A percentile compares a stretch with the other conserved stretches of the same genome.
These are phyloP conservation scores for Candida parachauliodes DNA, from an alignment of 805 yeast species.

Conservation along the genomic window DNA sequence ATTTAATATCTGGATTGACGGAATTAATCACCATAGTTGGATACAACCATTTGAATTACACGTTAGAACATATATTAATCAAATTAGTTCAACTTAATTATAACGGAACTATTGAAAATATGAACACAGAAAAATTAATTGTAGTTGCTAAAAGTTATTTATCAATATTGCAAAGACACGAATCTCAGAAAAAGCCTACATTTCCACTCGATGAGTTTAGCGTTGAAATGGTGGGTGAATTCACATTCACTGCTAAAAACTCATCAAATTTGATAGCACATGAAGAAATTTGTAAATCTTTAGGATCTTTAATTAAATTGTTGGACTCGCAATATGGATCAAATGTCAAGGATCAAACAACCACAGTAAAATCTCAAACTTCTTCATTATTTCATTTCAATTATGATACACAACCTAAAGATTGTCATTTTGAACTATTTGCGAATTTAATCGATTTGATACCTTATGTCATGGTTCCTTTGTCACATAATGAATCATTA, in stretches of 20 bases:
- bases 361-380: conserved; percentile 27
- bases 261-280: conserved; percentile 52
- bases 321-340: conserved; percentile 56
- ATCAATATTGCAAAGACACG: conserved; percentile 63
- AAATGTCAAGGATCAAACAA: conserved; percentile 26
- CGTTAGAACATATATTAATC: conserved; percentile 71
- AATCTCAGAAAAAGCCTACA: conserved; percentile 54
- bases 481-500: conserved; percentile 30
- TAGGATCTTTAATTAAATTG: conserved; percentile 52
- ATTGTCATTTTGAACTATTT: conserved; percentile 55
- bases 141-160: conserved; percentile 70
- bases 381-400: conserved; percentile 40
- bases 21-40: conserved; percentile 78
- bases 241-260: conserved; percentile 39
- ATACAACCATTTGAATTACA: conserved; percentile 70
- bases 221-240: conserved; percentile 19
- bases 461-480: conserved; percentile 56
- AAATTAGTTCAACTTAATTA: conserved; percentile 65
- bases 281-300: conserved; percentile 63
- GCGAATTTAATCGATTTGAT: conserved; percentile 66
- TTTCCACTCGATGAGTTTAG: conserved; percentile 56
- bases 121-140: conserved; percentile 67
- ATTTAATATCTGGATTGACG: conserved; percentile 60
- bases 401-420: conserved; percentile 33
- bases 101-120: conserved; percentile 57